Evolutionary conservation across 768 basidiomycete genomes (phyloP).

Genomic region (Boletus sp.): DNA sequence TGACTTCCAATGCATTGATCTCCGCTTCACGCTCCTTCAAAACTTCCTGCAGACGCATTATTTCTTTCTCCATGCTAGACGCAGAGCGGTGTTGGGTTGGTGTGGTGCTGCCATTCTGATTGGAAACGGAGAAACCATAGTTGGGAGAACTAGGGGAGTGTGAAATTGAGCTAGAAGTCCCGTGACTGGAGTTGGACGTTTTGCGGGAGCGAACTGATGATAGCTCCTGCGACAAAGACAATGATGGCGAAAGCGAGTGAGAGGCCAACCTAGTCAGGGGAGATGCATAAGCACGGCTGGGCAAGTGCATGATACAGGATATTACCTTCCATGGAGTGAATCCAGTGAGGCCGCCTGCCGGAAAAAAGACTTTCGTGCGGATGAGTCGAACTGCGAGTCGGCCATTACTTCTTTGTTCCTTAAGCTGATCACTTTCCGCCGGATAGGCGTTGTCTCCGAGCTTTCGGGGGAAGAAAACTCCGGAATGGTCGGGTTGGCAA

Average conservation of each 20-base stretch:
- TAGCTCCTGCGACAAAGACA: constrained; percentile 96
- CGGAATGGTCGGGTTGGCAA: constrained; percentile 46
- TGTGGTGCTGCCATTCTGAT: constrained; percentile 26
- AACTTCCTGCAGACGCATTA: constrained; percentile 92
- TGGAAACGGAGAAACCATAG: constrained; percentile 54
- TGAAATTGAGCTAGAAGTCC: constrained; percentile 63
- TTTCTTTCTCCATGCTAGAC: constrained; percentile 86
- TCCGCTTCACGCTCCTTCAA: constrained; percentile 90
- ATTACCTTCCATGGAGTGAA: constrained; percentile 82
- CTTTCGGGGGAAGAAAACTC: constrained; percentile 42
- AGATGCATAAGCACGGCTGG: constrained; percentile 6
- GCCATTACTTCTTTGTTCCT: constrained; percentile 44
- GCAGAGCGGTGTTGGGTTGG: constrained; percentile 66
- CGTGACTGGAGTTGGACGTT: constrained; percentile 73
- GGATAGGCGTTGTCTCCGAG: constrained; percentile 43
- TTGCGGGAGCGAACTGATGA: constrained; percentile 86
- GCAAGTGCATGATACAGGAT: constrained; percentile 8
- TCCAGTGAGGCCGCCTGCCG: constrained; percentile 83
- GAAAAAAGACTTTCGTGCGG: constrained; percentile 77
- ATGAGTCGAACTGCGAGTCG: constrained; percentile 48
- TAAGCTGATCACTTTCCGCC: constrained; percentile 52
- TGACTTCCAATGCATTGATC: constrained; percentile 68
- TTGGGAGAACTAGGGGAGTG: constrained; percentile 59
- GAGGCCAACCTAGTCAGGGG: constrained; percentile 68
- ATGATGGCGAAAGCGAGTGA: constrained; percentile 90